Evolutionary conservation across 805 yeast genomes (phyloP), one percentile per base, ranked within the genome.

Genomic region (Candida endomychidarum): DNA sequence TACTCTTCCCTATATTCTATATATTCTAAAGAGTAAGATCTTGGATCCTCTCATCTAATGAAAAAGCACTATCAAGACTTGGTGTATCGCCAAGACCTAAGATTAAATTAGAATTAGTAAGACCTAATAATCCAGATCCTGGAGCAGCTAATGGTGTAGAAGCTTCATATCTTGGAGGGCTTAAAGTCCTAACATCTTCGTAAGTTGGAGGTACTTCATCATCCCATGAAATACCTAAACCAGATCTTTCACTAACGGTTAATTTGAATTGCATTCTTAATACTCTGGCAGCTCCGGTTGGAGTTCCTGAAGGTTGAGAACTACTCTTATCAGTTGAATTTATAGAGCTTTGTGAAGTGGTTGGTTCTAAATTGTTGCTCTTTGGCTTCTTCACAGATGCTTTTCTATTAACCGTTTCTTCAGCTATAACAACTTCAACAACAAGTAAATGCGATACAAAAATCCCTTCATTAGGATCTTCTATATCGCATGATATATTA

Each of bases 191-290:
- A 15, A 93, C 89, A 49, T 88, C 91, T 39, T 80, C 87, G 54
- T 93, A 93, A 15, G 89, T 85, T 1, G 99, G 99, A 2, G 99
- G 99, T 12, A 95, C 98, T 61, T 93, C 99, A 57, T 91, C 97
- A 61, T 91, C 97, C 98, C 99, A 93, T 0, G 97, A 85, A 21
- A 93, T 87, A 4, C 99, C 99, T 29, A 93, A 71, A 0, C 99
- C 99, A 0, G 96, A 83, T 44, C 98, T 72, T 57, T 90, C 98
- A 2, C 96, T 85, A 16, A 93, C 63, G 2, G 71, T 69, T n/a
- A 91, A 53, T 49, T 84, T 83, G 65, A 93, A 91, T 60, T 90
- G 96, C 97, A 93, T 93, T 48, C 98, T 69, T 45, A 93, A 68
- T 2, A 93, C 95, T 35, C 99, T 70, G 0, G 99, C 99, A 3